Evolutionary conservation across 2,329 filamentous ascomycete species (phyloP).

Genomic region (Pyricularia pennisetigena): DNA sequence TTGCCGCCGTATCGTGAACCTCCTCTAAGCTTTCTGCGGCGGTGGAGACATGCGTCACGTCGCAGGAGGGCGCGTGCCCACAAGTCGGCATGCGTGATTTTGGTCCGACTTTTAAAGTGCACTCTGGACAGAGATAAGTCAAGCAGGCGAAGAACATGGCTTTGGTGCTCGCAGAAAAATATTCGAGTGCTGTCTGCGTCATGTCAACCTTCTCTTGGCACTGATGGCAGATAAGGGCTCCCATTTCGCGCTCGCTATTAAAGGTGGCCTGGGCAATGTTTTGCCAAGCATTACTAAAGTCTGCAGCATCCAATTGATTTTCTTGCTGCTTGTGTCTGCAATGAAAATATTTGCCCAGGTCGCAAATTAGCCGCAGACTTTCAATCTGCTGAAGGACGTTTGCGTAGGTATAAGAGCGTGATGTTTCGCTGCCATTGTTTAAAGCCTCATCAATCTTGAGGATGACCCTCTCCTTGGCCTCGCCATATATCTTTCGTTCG

Average conservation of each 20-base stretch:
- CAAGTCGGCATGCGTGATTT: no score
- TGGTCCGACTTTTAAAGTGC: no score
- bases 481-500: conserved; percentile 26
- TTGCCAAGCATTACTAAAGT: conserved; percentile 9
- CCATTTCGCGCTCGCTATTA: conserved; percentile 20
- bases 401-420: conserved; percentile 17
- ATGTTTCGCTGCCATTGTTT: conserved; percentile 7
- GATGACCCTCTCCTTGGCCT: conserved; percentile 16
- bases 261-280: conserved; percentile 22
- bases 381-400: conserved; percentile 36
- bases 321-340: conserved; percentile 12
- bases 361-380: conserved; percentile 32
- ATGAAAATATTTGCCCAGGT: conserved; percentile 31
- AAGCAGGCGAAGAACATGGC: no score
- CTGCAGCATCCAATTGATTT: no score
- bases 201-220: conserved; percentile 16
- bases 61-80: no score
- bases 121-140: no score
- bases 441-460: conserved; percentile 21
- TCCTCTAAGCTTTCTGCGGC: no score
- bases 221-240: conserved; percentile 14
- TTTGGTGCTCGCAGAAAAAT: no score
- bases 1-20: not conserved
- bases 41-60: no score
- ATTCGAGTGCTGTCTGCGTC: no score